These are phyloP conservation scores for Rosa lucieae DNA, from an alignment of 306 rosid genomes.

Conservation along the genomic window DNA sequence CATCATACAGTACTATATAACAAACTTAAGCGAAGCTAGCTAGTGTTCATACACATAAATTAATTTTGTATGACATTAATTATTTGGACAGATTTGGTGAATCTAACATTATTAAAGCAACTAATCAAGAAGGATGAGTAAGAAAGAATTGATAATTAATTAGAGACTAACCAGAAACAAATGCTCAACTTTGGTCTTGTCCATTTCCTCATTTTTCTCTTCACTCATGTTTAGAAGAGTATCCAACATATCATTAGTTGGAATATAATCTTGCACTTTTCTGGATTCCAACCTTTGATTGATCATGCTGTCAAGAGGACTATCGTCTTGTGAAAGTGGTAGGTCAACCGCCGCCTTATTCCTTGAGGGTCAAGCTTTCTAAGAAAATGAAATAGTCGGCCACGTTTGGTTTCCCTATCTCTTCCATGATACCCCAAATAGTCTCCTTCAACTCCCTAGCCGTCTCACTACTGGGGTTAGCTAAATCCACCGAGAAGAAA, in stretches of 20 bases:
- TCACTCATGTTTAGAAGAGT: background rate
- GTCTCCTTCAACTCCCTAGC: slow-evolving; percentile 21
- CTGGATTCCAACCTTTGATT: slow-evolving; percentile 7
- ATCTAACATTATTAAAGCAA: background rate
- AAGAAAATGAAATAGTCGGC: background rate
- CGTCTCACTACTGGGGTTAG: slow-evolving; percentile 9
- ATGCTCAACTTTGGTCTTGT: background rate
- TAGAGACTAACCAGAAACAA: background rate
- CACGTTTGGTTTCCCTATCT: background rate
- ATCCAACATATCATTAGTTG: background rate
- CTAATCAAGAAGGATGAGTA: background rate
- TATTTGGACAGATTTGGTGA: too few relatives aligned
- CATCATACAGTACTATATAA: too few relatives aligned
- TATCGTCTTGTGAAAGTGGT: background rate
- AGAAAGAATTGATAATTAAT: background rate
- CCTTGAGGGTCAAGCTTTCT: slow-evolving; percentile 11
- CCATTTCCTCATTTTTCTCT: slow-evolving; percentile 9
- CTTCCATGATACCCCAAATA: background rate
- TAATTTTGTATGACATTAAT: too few relatives aligned
- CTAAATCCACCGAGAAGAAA: slow-evolving; percentile 31
- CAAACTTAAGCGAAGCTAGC: too few relatives aligned
- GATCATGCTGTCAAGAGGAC: background rate
- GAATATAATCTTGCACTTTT: background rate
- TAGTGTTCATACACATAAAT: too few relatives aligned
- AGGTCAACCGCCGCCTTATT: background rate